Base-by-base conservation (phyloP, 2,329 filamentous ascomycete genomes). In the Paecilomyces formosus region DNA sequence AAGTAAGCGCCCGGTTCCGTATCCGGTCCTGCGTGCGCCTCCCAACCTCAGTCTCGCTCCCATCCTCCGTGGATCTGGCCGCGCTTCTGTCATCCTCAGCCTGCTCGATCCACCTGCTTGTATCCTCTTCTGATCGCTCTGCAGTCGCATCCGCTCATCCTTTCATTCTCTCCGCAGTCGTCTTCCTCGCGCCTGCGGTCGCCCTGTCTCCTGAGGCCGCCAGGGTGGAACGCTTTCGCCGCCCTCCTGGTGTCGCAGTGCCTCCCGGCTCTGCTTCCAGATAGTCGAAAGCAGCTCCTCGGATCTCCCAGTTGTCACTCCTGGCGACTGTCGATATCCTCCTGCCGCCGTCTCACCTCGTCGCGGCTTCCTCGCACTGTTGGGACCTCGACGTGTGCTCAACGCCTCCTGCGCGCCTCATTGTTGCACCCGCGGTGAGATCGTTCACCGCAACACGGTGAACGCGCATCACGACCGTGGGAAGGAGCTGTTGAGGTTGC, bases 381-480 rank as follows among this genome's bases (percentile, higher is more conserved):
- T 18, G 8, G 50, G 50, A 13, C 5, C 18, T 24, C 21, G 57
- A 22, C 56, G 28, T 50, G 57, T 63, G 53, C 57, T 56, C 60
- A 58, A 55, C 57, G 60, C 65, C 62, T 66, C 60, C 65, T 63
- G 65, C 68, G 66, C 68, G 61, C 63, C 63, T 65, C 65, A 57
- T 64, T 35, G 61, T 67, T 59, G 59, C 63, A 65, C 63, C 39
- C 57, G 60, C 61, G 61, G 64, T 64, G 61, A 61, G 60, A 53
- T 61, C 26, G 55, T 55, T 63, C 60, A 57, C 63, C 61, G 55
- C 61, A 62, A 66, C 60, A 66, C 65, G 63, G 68, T 72, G 70
- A 67, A 71, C 67, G 70, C 67, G 69, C 70, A 66, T 63, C 64
- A 65, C 62, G 62, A 61, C 53, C 54, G 35, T 52, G 53, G 24